These are phyloP conservation scores for Jacaranda mimosifolia DNA, from an alignment of 257 asterid genomes.

Conservation along the genomic window DNA sequence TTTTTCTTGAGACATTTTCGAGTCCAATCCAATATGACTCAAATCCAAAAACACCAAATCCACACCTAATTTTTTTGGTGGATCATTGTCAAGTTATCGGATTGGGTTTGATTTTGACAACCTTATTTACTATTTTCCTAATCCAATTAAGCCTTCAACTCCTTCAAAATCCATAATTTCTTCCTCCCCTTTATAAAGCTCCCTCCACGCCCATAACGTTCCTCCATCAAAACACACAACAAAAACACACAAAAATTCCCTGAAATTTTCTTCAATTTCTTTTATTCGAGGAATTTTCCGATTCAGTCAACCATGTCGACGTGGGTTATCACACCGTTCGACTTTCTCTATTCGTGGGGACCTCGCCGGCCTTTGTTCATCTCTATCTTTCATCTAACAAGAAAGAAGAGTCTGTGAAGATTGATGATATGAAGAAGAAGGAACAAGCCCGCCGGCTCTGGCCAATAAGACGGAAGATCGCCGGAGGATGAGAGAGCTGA, in stretches of 20 bases:
- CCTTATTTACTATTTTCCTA: no score
- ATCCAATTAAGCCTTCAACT: not conserved
- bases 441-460: not conserved
- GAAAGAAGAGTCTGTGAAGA: not conserved
- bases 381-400: not conserved
- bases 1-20: no score
- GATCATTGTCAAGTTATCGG: no score
- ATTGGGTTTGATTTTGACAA: no score
- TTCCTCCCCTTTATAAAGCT: not conserved
- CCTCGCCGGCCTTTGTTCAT: conserved; percentile 14
- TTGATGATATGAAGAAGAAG: conserved; percentile 20
- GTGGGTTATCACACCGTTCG: conserved; percentile 56
- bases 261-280: not conserved
- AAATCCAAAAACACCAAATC: no score
- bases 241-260: not conserved
- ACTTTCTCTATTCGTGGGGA: conserved; percentile 46
- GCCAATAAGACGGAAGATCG: conserved; percentile 5
- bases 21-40: no score
- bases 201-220: not conserved
- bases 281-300: no score
- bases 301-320: conserved; percentile 18
- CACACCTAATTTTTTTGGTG: no score
- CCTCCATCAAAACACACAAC: not conserved
- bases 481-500: conserved; percentile 38
- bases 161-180: not conserved